These are phyloP conservation scores for Rubia peregrina DNA, from an alignment of 305 asterid genomes.

Conservation along the genomic window DNA sequence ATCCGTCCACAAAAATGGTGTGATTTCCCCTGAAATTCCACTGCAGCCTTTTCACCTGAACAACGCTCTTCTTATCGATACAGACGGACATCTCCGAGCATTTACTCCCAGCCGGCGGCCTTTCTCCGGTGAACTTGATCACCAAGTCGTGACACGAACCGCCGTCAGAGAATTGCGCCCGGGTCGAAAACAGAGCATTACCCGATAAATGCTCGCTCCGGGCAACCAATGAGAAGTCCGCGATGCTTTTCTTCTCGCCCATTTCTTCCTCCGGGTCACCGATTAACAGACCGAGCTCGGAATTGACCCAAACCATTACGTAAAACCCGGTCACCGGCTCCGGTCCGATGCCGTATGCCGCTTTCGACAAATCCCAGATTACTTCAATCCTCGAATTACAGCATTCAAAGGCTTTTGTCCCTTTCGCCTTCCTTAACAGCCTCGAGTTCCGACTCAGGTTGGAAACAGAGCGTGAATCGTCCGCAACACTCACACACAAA, in stretches of 20 bases:
- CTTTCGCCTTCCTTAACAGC: slow-evolving; percentile 26
- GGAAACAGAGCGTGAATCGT: slow-evolving; percentile 28
- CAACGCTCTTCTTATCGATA: slow-evolving; percentile 60
- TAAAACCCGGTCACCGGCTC: slow-evolving; percentile 56
- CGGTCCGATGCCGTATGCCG: slow-evolving; percentile 47
- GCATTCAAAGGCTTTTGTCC: slow-evolving; percentile 33
- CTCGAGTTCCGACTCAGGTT: slow-evolving; percentile 26
- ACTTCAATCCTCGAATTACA: slow-evolving; percentile 32
- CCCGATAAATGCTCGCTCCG: slow-evolving; percentile 52
- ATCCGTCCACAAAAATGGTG: slow-evolving; percentile 64
- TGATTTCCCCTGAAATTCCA: slow-evolving; percentile 93
- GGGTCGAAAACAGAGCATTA: slow-evolving; percentile 37
- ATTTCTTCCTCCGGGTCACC: slow-evolving; percentile 43
- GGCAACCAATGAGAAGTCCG: slow-evolving; percentile 36
- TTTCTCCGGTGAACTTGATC: slow-evolving; percentile 34
- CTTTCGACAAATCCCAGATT: slow-evolving; percentile 61
- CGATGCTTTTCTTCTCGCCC: slow-evolving; percentile 18
- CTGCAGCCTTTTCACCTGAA: slow-evolving; percentile 59
- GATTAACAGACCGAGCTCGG: slow-evolving; percentile 39
- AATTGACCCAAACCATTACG: slow-evolving; percentile 36
- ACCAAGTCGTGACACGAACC: slow-evolving; percentile 48
- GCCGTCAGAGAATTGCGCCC: slow-evolving; percentile 47
- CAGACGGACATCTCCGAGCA: slow-evolving; percentile 30
- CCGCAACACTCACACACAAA: slow-evolving; percentile 36
- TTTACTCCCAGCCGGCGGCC: slow-evolving; percentile 16